These are phyloP conservation scores for Penicillium sp. DNA, from an alignment of 2,329 filamentous ascomycete species.

Conservation along the genomic window DNA sequence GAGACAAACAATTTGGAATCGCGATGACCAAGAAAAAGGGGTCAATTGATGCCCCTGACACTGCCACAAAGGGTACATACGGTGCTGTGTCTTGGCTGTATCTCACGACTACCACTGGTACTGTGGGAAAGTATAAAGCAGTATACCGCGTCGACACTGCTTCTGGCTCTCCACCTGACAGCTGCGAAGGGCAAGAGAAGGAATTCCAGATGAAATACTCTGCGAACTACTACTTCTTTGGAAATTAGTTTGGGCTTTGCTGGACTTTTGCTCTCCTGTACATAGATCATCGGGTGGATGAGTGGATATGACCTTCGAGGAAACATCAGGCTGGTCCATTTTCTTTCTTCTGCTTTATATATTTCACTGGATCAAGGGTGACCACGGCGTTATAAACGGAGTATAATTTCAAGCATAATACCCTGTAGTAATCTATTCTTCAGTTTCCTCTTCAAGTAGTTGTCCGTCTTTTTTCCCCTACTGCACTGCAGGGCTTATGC, in stretches of 20 bases:
- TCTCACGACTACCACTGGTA: constrained; percentile 58
- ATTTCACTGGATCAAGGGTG: neutral
- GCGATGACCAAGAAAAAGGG: constrained; percentile 66
- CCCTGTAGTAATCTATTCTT: no score
- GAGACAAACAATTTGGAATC: constrained; percentile 55
- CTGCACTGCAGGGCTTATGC: constrained; percentile 24
- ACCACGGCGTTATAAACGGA: constrained; percentile 5
- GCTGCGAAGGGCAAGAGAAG: constrained; percentile 68
- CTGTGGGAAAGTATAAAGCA: constrained; percentile 69
- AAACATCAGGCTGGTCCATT: constrained; percentile 12
- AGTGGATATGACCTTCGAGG: constrained; percentile 10
- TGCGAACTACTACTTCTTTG: constrained; percentile 74
- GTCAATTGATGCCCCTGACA: constrained; percentile 64
- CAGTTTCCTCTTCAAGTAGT: no score
- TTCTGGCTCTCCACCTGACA: constrained; percentile 75
- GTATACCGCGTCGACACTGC: constrained; percentile 86
- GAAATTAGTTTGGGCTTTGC: constrained; percentile 20
- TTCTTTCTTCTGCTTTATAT: neutral
- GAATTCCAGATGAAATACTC: constrained; percentile 78
- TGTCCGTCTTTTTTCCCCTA: neutral
- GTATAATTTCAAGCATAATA: constrained; percentile 2
- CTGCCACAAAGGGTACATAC: constrained; percentile 63
- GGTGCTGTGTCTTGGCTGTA: constrained; percentile 81
- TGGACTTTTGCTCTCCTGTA: constrained; percentile 13
- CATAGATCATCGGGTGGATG: constrained; percentile 15